Percentiles rank a stretch among this genome's conserved stretches.
Evolutionary conservation across 2,329 filamentous ascomycete species (phyloP).

Genomic region (Apiospora sp.): DNA sequence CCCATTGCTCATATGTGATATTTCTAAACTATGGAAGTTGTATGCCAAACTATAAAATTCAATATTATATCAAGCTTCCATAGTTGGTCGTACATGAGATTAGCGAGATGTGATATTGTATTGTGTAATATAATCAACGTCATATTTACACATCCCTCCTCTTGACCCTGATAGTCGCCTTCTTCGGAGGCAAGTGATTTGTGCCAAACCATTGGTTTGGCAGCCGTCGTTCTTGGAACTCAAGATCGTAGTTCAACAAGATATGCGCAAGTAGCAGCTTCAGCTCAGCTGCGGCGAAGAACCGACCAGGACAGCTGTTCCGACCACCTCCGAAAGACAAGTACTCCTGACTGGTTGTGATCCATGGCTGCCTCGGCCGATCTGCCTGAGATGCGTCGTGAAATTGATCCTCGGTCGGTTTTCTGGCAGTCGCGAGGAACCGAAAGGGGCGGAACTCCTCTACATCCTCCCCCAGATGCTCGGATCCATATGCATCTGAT

Average conservation of each 20-base stretch:
- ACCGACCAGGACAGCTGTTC: constrained; percentile 50
- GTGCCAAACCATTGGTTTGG: constrained; percentile 43
- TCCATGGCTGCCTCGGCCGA: constrained; percentile 30
- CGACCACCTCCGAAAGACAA: constrained; percentile 48
- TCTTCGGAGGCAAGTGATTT: constrained; percentile 41
- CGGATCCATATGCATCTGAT: constrained; percentile 47
- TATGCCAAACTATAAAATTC: no score
- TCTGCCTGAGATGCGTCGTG: neutral
- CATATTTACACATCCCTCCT: constrained; percentile 18
- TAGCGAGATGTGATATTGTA: no score
- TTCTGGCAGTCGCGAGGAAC: constrained; percentile 31
- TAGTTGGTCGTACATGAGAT: no score
- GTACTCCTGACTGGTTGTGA: constrained; percentile 43
- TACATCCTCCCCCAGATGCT: constrained; percentile 55
- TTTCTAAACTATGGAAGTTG: no score
- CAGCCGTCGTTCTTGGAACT: constrained; percentile 37
- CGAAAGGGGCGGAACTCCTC: constrained; percentile 37
- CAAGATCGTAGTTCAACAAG: constrained; percentile 38
- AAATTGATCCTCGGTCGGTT: no score
- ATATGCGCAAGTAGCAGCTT: constrained; percentile 43
- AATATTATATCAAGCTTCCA: no score
- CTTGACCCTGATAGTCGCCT: constrained; percentile 39
- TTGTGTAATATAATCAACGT: neutral
- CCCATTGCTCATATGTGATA: no score
- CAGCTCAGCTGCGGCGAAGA: constrained; percentile 48